Evolutionary conservation across 345 rosid species (phyloP), one percentile per base, ranked within the genome.

Genomic region (Rhizophora mangle): DNA sequence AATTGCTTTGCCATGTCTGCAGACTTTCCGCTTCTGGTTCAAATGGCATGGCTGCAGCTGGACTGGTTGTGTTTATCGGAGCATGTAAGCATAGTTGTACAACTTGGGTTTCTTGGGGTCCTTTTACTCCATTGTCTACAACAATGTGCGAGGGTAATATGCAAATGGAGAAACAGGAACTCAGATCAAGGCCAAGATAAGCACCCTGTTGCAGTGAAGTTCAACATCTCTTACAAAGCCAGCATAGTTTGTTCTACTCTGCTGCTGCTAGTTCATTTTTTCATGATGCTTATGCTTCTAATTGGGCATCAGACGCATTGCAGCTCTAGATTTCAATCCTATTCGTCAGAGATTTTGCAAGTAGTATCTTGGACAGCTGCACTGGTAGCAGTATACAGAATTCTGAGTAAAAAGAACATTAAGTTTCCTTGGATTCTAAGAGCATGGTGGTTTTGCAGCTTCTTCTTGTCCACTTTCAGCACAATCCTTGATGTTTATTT

Each of bases 371-470:
- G 90, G 86, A 78, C 72, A 19, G 53, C 77, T 13, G 73, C 86
- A 30, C 75, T 85, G 65, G 30, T 86, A 20, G 64, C 60, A 20
- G 67, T 84, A 15, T 77, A 66, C 77, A 82, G 71, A 78, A 77
- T 82, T 27, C 84, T 66, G 16, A 69, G 49, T 37, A 62, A 56
- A 24, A 78, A 49, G 74, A 54, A 76, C 27, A 57, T 60, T 54
- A 82, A 72, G 79, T 85, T 85, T 73, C 96, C 97, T 60, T 84
- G 87, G 89, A 78, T 85, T 69, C 67, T 90, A 65, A 84, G 98
- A 73, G 73, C 81, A 58, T 93, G 96, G 98, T 93, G 98, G 97
- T 61, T 85, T 69, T 90, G 84, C 82, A 82, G 82, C 82, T 93
- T 89, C 90, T 59, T 82, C 26, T 58, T 87, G 53, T 84, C 82